phyloP scores from a whole-genome alignment of 2,329 filamentous ascomycete genomes.

The Ophiostoma pallidulum region DNA sequence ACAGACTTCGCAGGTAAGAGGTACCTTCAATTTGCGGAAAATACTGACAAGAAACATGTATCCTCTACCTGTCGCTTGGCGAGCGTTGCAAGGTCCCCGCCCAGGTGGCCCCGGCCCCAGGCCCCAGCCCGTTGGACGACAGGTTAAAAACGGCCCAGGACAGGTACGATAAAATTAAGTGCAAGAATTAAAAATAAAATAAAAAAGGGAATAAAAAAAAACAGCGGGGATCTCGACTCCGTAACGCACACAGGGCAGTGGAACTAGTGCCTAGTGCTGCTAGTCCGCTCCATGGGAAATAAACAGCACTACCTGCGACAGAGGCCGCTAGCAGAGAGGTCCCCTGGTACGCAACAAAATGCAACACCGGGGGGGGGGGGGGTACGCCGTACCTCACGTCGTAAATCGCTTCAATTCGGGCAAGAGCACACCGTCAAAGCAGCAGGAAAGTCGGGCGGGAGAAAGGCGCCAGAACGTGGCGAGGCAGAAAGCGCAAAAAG shows the following conservation, averaged over 20 bases:
- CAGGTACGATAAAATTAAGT: too few species aligned
- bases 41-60: too few species aligned
- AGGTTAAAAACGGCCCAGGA: neutral
- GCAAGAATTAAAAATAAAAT: slow-evolving; percentile 2
- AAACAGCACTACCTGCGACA: slow-evolving; percentile 7
- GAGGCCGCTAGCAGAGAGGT: slow-evolving; percentile 9
- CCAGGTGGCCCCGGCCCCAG: neutral
- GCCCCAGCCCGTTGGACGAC: neutral
- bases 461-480: neutral
- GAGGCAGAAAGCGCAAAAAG: too few species aligned
- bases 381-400: too few species aligned
- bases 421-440: neutral
- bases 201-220: slow-evolving; percentile 2
- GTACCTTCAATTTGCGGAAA: neutral
- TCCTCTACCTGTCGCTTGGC: too few species aligned
- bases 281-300: slow-evolving; percentile 1
- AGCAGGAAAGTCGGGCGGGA: too few species aligned
- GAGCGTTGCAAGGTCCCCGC: too few species aligned
- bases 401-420: too few species aligned
- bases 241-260: too few species aligned
- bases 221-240: slow-evolving; percentile 9
- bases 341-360: slow-evolving; percentile 5
- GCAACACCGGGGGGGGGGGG: neutral
- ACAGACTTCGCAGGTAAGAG: too few species aligned
- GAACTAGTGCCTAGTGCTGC: slow-evolving; percentile 7